Base-by-base conservation (phyloP, 106 monocot species). In the Dioscorea zingiberensis region DNA sequence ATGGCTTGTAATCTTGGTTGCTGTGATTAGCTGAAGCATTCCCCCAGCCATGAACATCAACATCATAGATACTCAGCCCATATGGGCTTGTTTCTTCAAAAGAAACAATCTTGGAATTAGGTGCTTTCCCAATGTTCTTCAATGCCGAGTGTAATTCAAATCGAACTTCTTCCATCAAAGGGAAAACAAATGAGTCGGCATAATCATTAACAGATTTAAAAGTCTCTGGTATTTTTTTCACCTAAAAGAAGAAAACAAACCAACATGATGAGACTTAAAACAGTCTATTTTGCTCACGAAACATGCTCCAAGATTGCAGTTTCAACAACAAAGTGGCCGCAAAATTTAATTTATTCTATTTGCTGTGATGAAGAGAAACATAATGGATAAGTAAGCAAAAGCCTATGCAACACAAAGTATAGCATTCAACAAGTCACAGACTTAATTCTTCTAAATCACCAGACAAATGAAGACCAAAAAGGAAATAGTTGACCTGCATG, bases 91-190 rank as follows among this genome's bases (percentile, higher is more conserved):
- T 18, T 9, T 28, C 29, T 23, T 26, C 19, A 2, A 74, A 18
- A 4, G 61, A 60, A 3, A 49, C 19, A 23, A 85, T 75, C 27
- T 74, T 38, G 2, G 48, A 48, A 45, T 26, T 57, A 54, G 81
- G 81, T 2, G 71, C 69, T 49, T 71, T 26, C 0, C 59, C 21
- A 3, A 73, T 19, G 8, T 47, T 9, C 44, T 73, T 62, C 62
- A 85, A 28, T 38, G 45, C 47, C 1, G 84, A 72, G 21, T 49
- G 73, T 47, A 85, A n/a, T 7, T 85, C 84, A 18, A 72, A 73
- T 4, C 67, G 72, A 21, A 68, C 15, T 48, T 85, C 84, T 54
- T 85, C 84, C 12, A 80, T 24, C 62, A 85, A 14, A 3, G 80
- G 84, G 23, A 30, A 44, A 0, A 16, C 23, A 27, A 62, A 85